A percentile compares a stretch with the other conserved stretches of the same genome.
These are phyloP conservation scores for Coccomyxa sp. DNA, from an alignment of 139 green algal genomes.

Conservation along the genomic window DNA sequence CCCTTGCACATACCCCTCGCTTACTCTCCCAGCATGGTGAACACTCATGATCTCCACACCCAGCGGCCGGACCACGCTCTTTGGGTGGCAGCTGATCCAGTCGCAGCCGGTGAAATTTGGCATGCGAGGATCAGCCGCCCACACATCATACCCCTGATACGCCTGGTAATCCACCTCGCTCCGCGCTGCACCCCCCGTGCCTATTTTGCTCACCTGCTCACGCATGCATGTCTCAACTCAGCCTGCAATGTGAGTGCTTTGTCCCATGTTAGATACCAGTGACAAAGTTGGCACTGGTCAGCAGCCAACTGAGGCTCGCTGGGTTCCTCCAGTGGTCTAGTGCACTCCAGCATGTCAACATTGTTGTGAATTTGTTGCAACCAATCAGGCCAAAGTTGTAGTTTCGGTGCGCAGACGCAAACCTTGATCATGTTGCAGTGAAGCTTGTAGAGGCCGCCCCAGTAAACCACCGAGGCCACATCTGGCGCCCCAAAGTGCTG, in stretches of 20 bases:
- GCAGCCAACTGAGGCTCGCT: no score
- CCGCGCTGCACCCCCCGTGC: no score
- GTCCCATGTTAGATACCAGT: no score
- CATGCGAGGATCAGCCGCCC: neutral
- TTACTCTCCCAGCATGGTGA: neutral
- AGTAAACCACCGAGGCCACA: neutral
- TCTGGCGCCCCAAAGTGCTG: neutral
- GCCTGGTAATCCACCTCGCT: neutral
- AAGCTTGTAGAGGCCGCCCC: neutral
- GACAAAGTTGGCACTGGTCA: no score
- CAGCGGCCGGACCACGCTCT: neutral
- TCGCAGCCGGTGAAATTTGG: neutral
- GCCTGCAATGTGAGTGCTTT: no score
- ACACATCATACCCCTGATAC: neutral
- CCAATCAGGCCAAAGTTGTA: no score
- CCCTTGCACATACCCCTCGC: neutral
- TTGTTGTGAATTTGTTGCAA: no score
- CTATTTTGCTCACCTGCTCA: no score
- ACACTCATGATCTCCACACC: neutral
- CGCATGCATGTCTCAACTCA: no score
- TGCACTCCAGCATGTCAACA: no score
- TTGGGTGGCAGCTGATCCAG: neutral
- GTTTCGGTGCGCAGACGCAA: neutral
- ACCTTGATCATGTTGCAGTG: neutral
- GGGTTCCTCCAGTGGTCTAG: no score